These are phyloP conservation scores for Cryptosporidium ryanae DNA, from an alignment of 169 alveolate species.

Conservation along the genomic window DNA sequence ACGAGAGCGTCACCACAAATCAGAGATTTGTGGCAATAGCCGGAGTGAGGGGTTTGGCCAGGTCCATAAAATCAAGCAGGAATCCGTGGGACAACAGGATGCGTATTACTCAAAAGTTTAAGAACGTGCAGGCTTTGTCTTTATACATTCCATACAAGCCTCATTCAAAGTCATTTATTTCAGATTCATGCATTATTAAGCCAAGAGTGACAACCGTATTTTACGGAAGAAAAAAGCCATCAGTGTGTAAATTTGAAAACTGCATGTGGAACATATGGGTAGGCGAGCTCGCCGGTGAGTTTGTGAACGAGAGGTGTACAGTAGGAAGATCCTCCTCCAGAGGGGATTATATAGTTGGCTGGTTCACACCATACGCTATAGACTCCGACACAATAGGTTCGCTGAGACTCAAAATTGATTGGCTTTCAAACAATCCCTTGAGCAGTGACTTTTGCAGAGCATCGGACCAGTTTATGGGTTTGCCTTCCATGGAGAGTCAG, in stretches of 20 bases:
- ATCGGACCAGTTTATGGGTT: no score
- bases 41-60: constrained; percentile 54
- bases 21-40: constrained; percentile 21
- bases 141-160: constrained; percentile 61
- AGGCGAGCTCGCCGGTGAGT: constrained; percentile 58
- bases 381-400: constrained; percentile 65
- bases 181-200: constrained; percentile 58
- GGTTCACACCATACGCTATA: constrained; percentile 55
- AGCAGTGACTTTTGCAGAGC: background rate
- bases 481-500: no score
- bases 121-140: constrained; percentile 61
- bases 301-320: constrained; percentile 41
- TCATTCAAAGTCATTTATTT: constrained; percentile 59
- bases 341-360: constrained; percentile 67
- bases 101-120: constrained; percentile 13
- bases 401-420: constrained; percentile 22
- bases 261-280: constrained; percentile 73
- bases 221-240: constrained; percentile 53
- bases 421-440: constrained; percentile 10
- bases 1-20: constrained; percentile 23
- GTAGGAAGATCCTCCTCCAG: constrained; percentile 60
- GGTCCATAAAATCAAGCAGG: constrained; percentile 23
- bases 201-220: constrained; percentile 61
- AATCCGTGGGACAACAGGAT: constrained; percentile 52
- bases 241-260: constrained; percentile 51